A percentile compares a stretch with the other conserved stretches of the same genome.
Evolutionary conservation across 352 stramenopile species (phyloP).

Genomic region (Pythium dissotocum): DNA sequence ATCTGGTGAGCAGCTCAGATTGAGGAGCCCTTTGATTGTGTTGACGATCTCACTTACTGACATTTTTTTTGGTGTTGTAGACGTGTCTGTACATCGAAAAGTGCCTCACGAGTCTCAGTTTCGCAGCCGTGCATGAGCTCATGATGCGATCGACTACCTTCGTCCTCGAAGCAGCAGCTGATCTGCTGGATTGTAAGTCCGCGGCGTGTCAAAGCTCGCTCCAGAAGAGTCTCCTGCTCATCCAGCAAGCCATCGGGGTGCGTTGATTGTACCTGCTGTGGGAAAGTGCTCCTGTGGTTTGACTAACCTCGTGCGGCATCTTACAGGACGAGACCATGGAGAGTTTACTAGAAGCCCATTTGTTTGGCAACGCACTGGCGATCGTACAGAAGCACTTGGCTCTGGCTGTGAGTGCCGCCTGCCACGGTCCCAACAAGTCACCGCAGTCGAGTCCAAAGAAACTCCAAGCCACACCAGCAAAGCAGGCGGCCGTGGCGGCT

Average conservation of each 20-base stretch:
- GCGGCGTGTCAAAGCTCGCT: constrained; percentile 45
- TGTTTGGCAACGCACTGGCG: constrained; percentile 17
- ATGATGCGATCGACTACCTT: constrained; percentile 18
- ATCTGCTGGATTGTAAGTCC: constrained; percentile 44
- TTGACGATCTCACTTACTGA: neutral
- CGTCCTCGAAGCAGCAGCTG: constrained; percentile 32
- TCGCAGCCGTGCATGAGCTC: constrained; percentile 33
- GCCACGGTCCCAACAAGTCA: constrained; percentile 5
- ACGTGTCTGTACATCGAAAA: constrained; percentile 63
- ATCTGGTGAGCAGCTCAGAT: constrained; percentile 37
- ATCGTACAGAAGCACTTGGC: constrained; percentile 20
- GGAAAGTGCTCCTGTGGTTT: neutral
- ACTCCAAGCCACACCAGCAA: constrained; percentile 3
- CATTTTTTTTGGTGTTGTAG: constrained; percentile 19
- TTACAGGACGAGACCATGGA: constrained; percentile 22
- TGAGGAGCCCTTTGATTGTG: no score
- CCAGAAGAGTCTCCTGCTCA: constrained; percentile 41
- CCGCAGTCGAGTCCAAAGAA: constrained; percentile 24
- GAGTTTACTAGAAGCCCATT: constrained; percentile 10
- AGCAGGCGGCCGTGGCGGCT: constrained; percentile 1
- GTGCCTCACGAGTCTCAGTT: constrained; percentile 45
- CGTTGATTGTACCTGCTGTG: neutral
- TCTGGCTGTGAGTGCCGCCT: constrained; percentile 9
- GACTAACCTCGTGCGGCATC: neutral
- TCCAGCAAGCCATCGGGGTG: constrained; percentile 46